These are phyloP conservation scores for Mortierella sp. DNA, from an alignment of 371 early-diverging fungal genomes.

Conservation along the genomic window DNA sequence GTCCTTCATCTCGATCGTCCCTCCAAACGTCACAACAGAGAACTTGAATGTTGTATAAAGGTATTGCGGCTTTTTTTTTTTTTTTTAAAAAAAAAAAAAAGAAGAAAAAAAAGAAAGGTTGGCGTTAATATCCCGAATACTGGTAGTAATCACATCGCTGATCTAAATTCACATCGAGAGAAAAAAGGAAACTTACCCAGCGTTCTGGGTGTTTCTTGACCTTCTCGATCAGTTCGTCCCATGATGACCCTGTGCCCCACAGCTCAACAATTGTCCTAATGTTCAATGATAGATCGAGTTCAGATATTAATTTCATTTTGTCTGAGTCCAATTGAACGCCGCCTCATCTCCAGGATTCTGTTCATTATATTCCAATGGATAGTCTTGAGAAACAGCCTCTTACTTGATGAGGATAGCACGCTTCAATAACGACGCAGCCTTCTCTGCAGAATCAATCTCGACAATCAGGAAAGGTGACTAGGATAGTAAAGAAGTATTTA, in stretches of 20 bases:
- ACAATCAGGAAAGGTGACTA: conserved; percentile 87
- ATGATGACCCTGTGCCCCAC: conserved; percentile 78
- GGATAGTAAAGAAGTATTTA: background rate
- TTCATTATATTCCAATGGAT: background rate
- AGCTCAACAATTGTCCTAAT: conserved; percentile 80
- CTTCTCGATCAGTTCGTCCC: conserved; percentile 72
- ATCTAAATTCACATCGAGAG: background rate
- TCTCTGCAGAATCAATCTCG: conserved; percentile 74
- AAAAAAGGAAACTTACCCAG: conserved; percentile 58
- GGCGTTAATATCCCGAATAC: no score
- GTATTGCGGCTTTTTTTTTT: conserved; percentile 69
- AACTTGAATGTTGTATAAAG: conserved; percentile 84
- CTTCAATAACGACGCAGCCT: conserved; percentile 80
- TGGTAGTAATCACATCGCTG: background rate
- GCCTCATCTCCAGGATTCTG: background rate
- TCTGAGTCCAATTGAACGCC: background rate
- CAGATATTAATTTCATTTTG: background rate
- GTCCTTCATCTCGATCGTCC: conserved; percentile 73
- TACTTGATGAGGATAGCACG: conserved; percentile 91
- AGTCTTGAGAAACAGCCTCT: background rate
- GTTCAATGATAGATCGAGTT: background rate
- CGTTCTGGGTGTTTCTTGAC: conserved; percentile 70
- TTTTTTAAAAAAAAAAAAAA: no score
- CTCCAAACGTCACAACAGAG: conserved; percentile 80
- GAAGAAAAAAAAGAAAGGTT: background rate